A percentile compares a stretch with the other conserved stretches of the same genome.
Conservation (phyloP, 202 grass and related monocot genomes). For the Schoenoplectus triqueter region DNA sequence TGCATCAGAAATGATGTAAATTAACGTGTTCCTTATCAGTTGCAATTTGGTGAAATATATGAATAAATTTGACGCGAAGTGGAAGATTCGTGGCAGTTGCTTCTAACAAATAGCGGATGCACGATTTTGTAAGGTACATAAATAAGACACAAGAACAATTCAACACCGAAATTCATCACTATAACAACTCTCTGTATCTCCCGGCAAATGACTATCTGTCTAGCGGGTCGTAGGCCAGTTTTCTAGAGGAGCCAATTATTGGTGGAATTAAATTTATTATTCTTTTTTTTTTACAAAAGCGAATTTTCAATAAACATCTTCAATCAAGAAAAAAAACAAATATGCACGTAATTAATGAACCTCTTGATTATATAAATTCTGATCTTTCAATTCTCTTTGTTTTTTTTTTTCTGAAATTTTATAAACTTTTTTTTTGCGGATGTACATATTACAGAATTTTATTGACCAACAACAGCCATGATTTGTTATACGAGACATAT, state of each 20-base stretch:
- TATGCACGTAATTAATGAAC: no score
- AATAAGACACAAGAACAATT: not conserved
- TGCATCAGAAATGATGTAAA: not conserved
- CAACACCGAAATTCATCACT: not conserved
- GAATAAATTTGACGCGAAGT: constrained; percentile 5
- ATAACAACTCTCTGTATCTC: not conserved
- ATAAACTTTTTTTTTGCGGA: no score
- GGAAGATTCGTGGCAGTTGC: constrained; percentile 19
- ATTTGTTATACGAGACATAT: not conserved
- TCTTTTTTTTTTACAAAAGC: no score
- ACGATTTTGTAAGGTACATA: constrained; percentile 13
- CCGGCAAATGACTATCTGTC: not conserved
- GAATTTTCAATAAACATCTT: no score
- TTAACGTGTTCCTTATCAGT: not conserved
- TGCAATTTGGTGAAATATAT: constrained; percentile 10
- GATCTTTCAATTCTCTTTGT: no score
- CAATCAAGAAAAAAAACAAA: no score
- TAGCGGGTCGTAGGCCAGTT: no score
- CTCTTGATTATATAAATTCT: no score
- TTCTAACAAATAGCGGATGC: constrained; percentile 6
- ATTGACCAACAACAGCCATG: not conserved
- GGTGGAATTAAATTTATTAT: no score
- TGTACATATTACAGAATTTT: no score
- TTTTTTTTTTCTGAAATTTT: no score
- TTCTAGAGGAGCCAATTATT: no score